Evolutionary conservation across 2,329 filamentous ascomycete genomes (phyloP).

Genomic region (Aspergillus sp.): DNA sequence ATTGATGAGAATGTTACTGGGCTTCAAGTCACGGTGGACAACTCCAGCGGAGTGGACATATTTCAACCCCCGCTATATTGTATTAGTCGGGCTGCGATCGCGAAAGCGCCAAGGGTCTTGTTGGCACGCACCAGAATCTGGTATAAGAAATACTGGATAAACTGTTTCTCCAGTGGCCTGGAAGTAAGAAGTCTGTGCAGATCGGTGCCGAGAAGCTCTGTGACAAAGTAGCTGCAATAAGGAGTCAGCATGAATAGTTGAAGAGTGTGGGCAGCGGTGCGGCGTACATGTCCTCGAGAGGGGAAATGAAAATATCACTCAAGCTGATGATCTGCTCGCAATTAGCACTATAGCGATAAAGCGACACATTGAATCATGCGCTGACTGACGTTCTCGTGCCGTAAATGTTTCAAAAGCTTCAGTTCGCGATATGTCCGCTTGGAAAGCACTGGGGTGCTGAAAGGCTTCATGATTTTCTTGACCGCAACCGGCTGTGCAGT

Average conservation of each 20-base stretch:
- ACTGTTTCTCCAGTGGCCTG: conserved; percentile 95
- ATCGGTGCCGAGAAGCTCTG: conserved; percentile 94
- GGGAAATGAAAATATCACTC: conserved; percentile 99
- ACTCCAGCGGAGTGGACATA: conserved; percentile 99
- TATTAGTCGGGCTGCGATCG: conserved; percentile 23
- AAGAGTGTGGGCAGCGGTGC: conserved; percentile 34
- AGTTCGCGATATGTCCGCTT: conserved; percentile 98
- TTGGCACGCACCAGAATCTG: conserved; percentile 82
- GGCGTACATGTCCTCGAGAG: conserved; percentile 90
- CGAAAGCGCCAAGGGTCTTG: not conserved
- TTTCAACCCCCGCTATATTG: conserved; percentile 83
- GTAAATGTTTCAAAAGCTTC: conserved; percentile 94
- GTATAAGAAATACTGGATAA: conserved; percentile 99
- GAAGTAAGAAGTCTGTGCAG: conserved; percentile 94
- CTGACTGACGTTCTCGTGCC: conserved; percentile 84
- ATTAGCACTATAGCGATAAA: conserved; percentile 22
- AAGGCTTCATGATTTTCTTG: conserved; percentile 99
- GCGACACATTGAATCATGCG: conserved; percentile 2
- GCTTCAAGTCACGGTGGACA: conserved; percentile 96
- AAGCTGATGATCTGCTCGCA: conserved; percentile 82
- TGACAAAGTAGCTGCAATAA: conserved; percentile 83
- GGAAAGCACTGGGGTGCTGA: conserved; percentile 97
- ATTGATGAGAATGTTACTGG: conserved; percentile 98
- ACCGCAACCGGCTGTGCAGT: conserved; percentile 95
- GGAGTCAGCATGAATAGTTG: conserved; percentile 14